Percentiles rank a stretch among this genome's conserved stretches.
These are phyloP conservation scores for Tetratostichococcus sp. DNA, from an alignment of 139 green algal species.

Conservation along the genomic window DNA sequence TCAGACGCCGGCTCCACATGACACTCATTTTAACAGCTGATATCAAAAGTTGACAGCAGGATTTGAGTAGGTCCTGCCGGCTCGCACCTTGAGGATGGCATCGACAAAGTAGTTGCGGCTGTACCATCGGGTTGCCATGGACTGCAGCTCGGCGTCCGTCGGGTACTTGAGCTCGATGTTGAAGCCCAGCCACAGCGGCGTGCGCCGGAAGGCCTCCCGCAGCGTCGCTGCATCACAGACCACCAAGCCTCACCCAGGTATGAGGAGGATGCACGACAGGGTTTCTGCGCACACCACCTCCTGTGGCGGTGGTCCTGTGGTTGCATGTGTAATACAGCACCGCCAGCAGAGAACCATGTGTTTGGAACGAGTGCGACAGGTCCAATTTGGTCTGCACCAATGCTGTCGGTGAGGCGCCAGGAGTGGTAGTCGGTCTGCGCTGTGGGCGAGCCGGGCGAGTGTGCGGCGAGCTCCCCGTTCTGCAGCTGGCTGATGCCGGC, in stretches of 20 bases:
- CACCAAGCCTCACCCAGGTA: too few relatives aligned
- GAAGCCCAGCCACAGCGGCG: conserved; percentile 40
- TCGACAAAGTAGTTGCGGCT: conserved; percentile 44
- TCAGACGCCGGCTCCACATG: too few relatives aligned
- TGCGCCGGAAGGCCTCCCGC: conserved; percentile 35
- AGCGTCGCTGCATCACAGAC: conserved; percentile 36
- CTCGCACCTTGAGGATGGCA: conserved; percentile 23
- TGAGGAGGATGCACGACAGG: too few relatives aligned
- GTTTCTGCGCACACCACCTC: too few relatives aligned
- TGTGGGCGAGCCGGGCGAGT: neutral
- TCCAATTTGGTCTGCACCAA: too few relatives aligned
- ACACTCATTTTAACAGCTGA: too few relatives aligned
- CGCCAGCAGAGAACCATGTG: too few relatives aligned
- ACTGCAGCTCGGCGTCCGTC: conserved; percentile 19
- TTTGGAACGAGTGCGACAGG: too few relatives aligned
- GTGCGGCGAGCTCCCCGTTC: neutral
- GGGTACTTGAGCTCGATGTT: conserved; percentile 58
- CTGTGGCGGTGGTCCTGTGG: too few relatives aligned
- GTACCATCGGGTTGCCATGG: conserved; percentile 26
- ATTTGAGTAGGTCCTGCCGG: too few relatives aligned
- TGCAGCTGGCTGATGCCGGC: conserved; percentile 22
- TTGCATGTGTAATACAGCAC: too few relatives aligned
- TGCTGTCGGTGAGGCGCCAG: conserved; percentile 20
- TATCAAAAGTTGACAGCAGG: too few relatives aligned
- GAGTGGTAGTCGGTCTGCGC: neutral